Percentiles rank a stretch among this genome's conserved stretches.
Conservation (phyloP, 1,139 yeast genomes). For the Nakaseomyces uthaithaninus region DNA sequence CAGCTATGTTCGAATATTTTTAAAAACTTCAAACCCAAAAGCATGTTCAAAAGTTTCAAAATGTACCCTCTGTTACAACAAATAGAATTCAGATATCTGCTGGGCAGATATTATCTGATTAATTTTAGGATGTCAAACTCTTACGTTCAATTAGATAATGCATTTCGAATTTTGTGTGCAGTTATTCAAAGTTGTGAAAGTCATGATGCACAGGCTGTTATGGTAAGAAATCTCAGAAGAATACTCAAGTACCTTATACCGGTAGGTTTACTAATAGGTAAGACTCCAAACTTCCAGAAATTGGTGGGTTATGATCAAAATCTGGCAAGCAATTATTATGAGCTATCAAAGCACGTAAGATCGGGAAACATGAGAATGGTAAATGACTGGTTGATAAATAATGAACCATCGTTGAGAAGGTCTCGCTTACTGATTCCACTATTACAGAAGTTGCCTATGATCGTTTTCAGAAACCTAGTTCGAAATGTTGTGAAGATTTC, state of each 20-base stretch:
- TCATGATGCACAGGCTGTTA: slow-evolving; percentile 8
- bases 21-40: slow-evolving; percentile 30
- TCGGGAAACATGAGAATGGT: slow-evolving; percentile 23
- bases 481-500: slow-evolving; percentile 16
- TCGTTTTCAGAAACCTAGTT: slow-evolving; percentile 25
- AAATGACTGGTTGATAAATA: slow-evolving; percentile 24
- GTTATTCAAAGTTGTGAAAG: slow-evolving; percentile 8
- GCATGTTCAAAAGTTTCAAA: slow-evolving; percentile 21
- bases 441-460: slow-evolving; percentile 28
- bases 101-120: slow-evolving; percentile 29
- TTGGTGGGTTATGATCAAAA: slow-evolving; percentile 14
- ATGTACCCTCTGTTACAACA: slow-evolving; percentile 26
- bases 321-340: slow-evolving; percentile 16
- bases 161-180: slow-evolving; percentile 17
- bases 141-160: slow-evolving; percentile 26
- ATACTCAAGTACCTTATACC: slow-evolving; percentile 26
- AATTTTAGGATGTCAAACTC: slow-evolving; percentile 28
- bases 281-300: slow-evolving; percentile 20
- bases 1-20: slow-evolving; percentile 32
- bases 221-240: slow-evolving; percentile 20
- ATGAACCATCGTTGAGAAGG: slow-evolving; percentile 19
- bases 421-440: slow-evolving; percentile 20
- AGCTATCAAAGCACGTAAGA: slow-evolving; percentile 15
- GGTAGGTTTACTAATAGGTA: slow-evolving; percentile 26
- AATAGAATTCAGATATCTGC: slow-evolving; percentile 28